phyloP scores from a whole-genome alignment of 768 basidiomycete genomes.

The Phanerodontia chrysosporium region DNA sequence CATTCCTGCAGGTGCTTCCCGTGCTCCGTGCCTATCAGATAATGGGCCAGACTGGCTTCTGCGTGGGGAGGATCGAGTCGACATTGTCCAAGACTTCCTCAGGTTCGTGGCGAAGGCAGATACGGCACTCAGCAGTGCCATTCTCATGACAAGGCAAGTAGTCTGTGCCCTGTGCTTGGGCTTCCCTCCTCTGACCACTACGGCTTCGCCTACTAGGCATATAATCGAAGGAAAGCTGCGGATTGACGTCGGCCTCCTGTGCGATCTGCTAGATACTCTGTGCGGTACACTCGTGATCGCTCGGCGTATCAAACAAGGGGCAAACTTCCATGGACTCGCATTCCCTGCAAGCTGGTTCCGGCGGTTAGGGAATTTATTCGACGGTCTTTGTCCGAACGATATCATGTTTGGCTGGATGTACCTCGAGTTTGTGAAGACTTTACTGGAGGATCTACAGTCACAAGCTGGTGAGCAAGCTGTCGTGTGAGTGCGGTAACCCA shows the following conservation, averaged over 20 bases:
- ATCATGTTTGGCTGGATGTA: conserved; percentile 8
- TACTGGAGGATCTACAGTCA: neutral
- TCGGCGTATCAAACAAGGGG: conserved; percentile 17
- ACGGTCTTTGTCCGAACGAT: neutral
- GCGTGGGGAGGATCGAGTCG: neutral
- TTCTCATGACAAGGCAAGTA: conserved; percentile 36
- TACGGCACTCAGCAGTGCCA: conserved; percentile 22
- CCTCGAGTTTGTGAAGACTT: conserved; percentile 1
- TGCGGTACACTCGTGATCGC: conserved; percentile 38
- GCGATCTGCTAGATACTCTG: conserved; percentile 47
- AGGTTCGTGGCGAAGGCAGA: conserved; percentile 3
- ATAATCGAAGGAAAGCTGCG: conserved; percentile 33
- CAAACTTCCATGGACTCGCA: conserved; percentile 39
- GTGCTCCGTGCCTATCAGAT: neutral
- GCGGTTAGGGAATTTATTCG: neutral
- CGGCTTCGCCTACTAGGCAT: conserved; percentile 44
- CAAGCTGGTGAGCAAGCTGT: neutral
- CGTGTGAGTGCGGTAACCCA: neutral
- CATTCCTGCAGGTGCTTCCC: neutral
- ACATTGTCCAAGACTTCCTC: conserved; percentile 29
- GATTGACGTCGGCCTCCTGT: conserved; percentile 46
- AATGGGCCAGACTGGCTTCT: neutral
- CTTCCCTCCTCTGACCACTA: too few species aligned
- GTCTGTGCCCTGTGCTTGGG: too few species aligned
- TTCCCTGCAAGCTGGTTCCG: conserved; percentile 50